Percentiles rank a stretch among this genome's conserved stretches.
These are phyloP conservation scores for Yamadazyma akitaensis DNA, from an alignment of 805 yeast genomes.

Conservation along the genomic window DNA sequence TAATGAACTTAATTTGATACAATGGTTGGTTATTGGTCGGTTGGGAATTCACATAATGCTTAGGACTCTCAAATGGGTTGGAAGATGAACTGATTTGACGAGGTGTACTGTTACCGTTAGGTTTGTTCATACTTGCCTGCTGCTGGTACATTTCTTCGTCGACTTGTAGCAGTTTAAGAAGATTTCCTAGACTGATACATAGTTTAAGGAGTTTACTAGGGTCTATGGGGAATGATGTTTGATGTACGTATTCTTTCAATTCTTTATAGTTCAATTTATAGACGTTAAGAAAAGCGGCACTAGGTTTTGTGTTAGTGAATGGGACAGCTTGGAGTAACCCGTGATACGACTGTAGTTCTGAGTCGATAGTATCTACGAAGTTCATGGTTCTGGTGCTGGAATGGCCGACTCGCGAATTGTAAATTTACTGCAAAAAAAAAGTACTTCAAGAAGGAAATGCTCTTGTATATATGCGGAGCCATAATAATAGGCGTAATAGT, in stretches of 20 bases:
- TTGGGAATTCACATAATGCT: slow-evolving; percentile 12
- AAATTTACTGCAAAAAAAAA: slow-evolving; percentile 1
- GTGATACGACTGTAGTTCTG: slow-evolving; percentile 15
- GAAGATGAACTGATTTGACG: slow-evolving; percentile 1
- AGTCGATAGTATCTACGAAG: slow-evolving; percentile 10
- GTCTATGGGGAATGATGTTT: slow-evolving; percentile 29
- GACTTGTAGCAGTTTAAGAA: slow-evolving; percentile 31
- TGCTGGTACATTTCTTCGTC: slow-evolving; percentile 31
- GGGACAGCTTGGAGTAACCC: slow-evolving; percentile 35
- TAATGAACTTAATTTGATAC: slow-evolving; percentile 32
- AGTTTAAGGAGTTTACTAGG: slow-evolving; percentile 36
- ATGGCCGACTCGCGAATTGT: neutral
- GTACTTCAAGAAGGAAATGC: neutral
- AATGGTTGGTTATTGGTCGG: slow-evolving; percentile 20
- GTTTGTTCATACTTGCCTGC: slow-evolving; percentile 15
- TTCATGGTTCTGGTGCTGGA: slow-evolving; percentile 7
- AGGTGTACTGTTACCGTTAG: neutral
- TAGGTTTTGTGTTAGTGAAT: slow-evolving; percentile 19
- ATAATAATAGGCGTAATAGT: slow-evolving; percentile 15
- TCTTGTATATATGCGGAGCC: neutral
- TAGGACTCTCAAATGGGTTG: slow-evolving; percentile 14
- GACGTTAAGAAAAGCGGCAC: slow-evolving; percentile 27
- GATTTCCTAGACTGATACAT: slow-evolving; percentile 41
- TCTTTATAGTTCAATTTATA: slow-evolving; percentile 28
- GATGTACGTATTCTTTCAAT: slow-evolving; percentile 6